phyloP scores from a whole-genome alignment of 2,329 filamentous ascomycete genomes.

The Passalora sequoiae region DNA sequence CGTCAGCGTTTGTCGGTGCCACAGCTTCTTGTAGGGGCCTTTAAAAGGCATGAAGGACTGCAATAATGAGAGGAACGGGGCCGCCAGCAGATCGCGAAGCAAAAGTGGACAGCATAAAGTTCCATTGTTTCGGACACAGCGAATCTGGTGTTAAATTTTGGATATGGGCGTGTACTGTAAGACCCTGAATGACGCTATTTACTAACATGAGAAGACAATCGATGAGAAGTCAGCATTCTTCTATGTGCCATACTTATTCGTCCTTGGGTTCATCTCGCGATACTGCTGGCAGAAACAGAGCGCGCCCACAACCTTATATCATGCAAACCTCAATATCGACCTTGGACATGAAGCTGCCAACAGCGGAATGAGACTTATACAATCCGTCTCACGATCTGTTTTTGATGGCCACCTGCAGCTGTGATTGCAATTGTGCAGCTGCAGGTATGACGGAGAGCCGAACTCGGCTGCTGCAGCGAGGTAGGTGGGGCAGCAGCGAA shows the following conservation, averaged over 20 bases:
- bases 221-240: neutral
- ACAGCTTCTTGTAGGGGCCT: conserved; percentile 3
- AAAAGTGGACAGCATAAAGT: no score
- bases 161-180: neutral
- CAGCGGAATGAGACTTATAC: no score
- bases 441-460: no score
- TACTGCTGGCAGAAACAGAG: neutral
- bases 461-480: no score
- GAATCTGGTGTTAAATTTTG: conserved; percentile 4
- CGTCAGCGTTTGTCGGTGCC: neutral
- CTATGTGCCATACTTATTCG: neutral
- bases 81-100: neutral
- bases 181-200: neutral
- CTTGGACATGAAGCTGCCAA: neutral
- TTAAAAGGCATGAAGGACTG: no score
- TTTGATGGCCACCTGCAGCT: no score
- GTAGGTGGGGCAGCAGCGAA: no score
- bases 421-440: no score
- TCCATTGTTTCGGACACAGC: neutral
- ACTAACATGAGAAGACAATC: neutral
- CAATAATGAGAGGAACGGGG: neutral
- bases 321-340: neutral
- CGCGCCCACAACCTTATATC: neutral
- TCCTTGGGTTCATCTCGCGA: neutral
- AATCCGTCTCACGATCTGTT: no score